Conservation (phyloP, 148 eudicot genomes). For the Vaccinium darrowii region DNA sequence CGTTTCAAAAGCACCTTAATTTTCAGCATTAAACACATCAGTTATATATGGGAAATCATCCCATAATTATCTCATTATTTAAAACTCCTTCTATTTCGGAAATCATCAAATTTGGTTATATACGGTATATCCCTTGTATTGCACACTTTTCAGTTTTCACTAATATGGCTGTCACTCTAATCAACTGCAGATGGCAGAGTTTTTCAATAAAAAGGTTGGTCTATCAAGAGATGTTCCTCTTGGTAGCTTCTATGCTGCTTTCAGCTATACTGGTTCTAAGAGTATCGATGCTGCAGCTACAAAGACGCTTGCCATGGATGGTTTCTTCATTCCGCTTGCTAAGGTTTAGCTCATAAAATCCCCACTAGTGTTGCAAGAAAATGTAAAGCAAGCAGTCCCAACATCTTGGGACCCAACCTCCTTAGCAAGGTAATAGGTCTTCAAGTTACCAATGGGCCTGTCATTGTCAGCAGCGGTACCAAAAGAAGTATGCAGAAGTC, state of each 20-base stretch:
- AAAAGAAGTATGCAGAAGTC: constrained; percentile 24
- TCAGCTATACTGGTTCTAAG: constrained; percentile 82
- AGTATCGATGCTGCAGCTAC: constrained; percentile 66
- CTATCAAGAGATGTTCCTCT: constrained; percentile 60
- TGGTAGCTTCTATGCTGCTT: constrained; percentile 90
- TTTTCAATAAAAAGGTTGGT: constrained; percentile 67
- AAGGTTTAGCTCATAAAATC: constrained; percentile 50
- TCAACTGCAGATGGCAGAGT: constrained; percentile 75
- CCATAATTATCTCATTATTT: no score
- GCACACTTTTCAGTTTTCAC: constrained; percentile 7
- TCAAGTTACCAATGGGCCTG: neutral
- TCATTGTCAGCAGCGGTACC: neutral
- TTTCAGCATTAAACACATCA: no score
- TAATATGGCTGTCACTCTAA: constrained; percentile 20
- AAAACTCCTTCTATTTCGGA: no score
- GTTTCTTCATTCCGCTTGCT: constrained; percentile 69
- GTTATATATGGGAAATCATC: no score
- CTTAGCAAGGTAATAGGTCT: constrained; percentile 62
- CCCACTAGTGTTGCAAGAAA: constrained; percentile 56
- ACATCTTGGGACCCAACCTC: constrained; percentile 82
- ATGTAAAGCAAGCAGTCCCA: constrained; percentile 69
- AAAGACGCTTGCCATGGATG: constrained; percentile 74
- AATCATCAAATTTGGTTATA: no score
- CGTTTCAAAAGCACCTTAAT: no score
- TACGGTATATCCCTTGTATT: neutral